Evolutionary conservation across 2,329 filamentous ascomycete genomes (phyloP).

Genomic region (Fusarium humuli): DNA sequence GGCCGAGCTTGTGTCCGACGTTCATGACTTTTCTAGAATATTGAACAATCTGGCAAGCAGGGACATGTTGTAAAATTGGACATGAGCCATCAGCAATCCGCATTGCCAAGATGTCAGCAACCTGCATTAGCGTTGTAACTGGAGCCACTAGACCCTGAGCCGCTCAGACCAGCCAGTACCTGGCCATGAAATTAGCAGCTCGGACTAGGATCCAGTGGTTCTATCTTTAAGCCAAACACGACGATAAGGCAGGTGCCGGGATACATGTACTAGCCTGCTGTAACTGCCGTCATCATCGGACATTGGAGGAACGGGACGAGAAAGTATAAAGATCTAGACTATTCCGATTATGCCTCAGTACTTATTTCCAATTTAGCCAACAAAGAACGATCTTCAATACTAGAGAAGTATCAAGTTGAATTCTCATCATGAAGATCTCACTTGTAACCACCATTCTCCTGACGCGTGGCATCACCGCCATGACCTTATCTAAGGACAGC

Average conservation of each 20-base stretch:
- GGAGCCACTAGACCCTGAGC: not conserved
- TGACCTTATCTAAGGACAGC: not conserved
- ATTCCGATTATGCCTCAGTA: too few relatives aligned
- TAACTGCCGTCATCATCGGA: not conserved
- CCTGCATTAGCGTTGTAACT: not conserved
- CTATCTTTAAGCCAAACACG: too few relatives aligned
- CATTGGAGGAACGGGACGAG: not conserved
- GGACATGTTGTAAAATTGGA: rapidly evolving
- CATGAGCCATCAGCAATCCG: too few relatives aligned
- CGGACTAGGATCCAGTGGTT: too few relatives aligned
- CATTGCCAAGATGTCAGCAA: not conserved
- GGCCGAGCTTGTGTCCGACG: not conserved
- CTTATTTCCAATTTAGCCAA: too few relatives aligned
- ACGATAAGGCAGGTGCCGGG: not conserved
- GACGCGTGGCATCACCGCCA: not conserved
- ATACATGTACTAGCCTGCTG: not conserved
- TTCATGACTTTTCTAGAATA: not conserved
- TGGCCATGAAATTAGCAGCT: too few relatives aligned
- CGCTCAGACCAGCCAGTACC: not conserved
- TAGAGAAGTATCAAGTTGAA: too few relatives aligned
- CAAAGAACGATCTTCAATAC: too few relatives aligned
- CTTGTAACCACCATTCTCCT: not conserved
- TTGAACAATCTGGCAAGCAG: rapidly evolving
- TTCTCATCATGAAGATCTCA: not conserved
- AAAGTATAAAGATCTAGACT: not conserved